Evolutionary conservation across 371 early-diverging fungal genomes (phyloP), one percentile per base, ranked within the genome.

Genomic region (Circinella umbellata): DNA sequence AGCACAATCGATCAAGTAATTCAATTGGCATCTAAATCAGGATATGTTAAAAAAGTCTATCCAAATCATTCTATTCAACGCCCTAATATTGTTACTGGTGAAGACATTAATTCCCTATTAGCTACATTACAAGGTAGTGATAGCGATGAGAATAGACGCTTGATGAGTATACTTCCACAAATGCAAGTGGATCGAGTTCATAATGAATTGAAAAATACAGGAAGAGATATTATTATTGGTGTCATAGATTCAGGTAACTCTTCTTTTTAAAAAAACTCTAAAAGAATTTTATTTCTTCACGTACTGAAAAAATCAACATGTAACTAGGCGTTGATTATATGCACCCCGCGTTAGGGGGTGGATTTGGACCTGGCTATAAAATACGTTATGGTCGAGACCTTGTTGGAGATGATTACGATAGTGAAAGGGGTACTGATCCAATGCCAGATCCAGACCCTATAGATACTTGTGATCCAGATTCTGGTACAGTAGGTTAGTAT

Each of bases 271-370:
- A 1, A 15, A 1, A 51, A 13, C 2, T 1, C 51, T 15, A 15
- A 13, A 51, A 4, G 1, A 17, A 17, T 17, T 17, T 54, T n/a
- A 14, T 54, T 54, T n/a, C 4, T 54, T 54, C 20, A 61, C 84
- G 17, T 76, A 88, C 59, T 86, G 47, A 47, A 47, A 47, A 47
- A 47, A 3, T 11, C 47, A 11, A 15, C 1, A 9, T 47, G 47
- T 11, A 47, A 14, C 85, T 55, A 72, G 89, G 93, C 51, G 70
- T 89, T 35, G 88, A 90, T 61, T 90, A 86, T 71, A 73, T 68
- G 62, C 94, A 93, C 66, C 92, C 92, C 38, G 92, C 91, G 13
- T 76, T 94, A 27, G 92, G 91, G 35, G 90, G 90, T 15, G 84
- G 91, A 51, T 90, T 90, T 66, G 93, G 93, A 8, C 61, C 67